A percentile compares a stretch with the other conserved stretches of the same genome.
These are phyloP conservation scores for Epicoccum sorghinum DNA, from an alignment of 2,329 filamentous ascomycete genomes.

Conservation along the genomic window DNA sequence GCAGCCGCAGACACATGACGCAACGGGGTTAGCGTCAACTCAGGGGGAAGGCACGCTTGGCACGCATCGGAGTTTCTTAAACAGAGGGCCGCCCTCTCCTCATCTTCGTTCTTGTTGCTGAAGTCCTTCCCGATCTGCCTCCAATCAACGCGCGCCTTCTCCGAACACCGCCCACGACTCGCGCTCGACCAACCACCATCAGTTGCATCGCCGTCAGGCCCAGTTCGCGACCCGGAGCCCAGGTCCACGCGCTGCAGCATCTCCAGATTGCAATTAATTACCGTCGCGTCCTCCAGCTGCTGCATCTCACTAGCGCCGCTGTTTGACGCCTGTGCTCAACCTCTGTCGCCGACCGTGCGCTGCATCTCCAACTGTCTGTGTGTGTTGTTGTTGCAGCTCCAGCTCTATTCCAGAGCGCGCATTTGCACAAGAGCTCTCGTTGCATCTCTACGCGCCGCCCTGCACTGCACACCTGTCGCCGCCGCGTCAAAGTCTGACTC, in stretches of 20 bases:
- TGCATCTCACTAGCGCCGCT: conserved; percentile 28
- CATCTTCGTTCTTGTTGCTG: conserved; percentile 26
- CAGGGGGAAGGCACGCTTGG: conserved; percentile 36
- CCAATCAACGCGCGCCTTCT: conserved; percentile 43
- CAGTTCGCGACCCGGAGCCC: conserved; percentile 23
- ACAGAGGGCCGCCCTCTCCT: conserved; percentile 19
- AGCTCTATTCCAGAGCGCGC: conserved; percentile 17
- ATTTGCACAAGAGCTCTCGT: conserved; percentile 26
- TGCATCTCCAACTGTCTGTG: conserved; percentile 22
- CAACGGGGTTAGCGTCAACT: conserved; percentile 26
- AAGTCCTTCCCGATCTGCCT: conserved; percentile 40
- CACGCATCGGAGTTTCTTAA: conserved; percentile 26
- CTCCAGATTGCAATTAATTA: conserved; percentile 11
- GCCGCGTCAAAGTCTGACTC: conserved; percentile 33
- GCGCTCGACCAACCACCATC: conserved; percentile 30
- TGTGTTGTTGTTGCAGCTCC: conserved; percentile 27
- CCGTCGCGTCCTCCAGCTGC: conserved; percentile 10
- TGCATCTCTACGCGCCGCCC: conserved; percentile 25
- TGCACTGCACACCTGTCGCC: conserved; percentile 34
- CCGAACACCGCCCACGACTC: conserved; percentile 37
- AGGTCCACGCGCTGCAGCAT: conserved; percentile 18
- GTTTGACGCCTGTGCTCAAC: conserved; percentile 23
- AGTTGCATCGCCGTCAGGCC: conserved; percentile 27
- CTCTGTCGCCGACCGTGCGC: conserved; percentile 31
- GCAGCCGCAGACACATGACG: conserved; percentile 14